These are phyloP conservation scores for Russula griseocarnosa DNA, from an alignment of 768 basidiomycete species.

Conservation along the genomic window DNA sequence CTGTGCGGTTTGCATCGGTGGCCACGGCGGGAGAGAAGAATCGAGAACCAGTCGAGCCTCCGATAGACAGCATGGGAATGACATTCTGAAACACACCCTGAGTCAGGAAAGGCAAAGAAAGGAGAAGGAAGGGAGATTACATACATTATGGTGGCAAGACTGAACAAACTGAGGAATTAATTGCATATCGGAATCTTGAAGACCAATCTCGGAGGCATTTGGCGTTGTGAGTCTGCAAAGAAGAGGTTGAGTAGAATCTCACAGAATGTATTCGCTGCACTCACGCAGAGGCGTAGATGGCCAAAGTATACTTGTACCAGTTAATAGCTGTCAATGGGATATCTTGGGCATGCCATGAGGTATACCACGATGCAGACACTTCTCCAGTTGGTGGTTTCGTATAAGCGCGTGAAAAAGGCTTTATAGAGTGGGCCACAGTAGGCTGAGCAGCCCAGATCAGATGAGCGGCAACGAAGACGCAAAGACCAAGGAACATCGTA, in stretches of 20 bases:
- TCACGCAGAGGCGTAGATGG: slow-evolving; percentile 63
- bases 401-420: no score
- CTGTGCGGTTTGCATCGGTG: slow-evolving; percentile 13
- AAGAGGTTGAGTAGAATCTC: background rate
- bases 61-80: slow-evolving; percentile 19
- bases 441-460: background rate
- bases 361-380: slow-evolving; percentile 52
- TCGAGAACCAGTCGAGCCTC: slow-evolving; percentile 23
- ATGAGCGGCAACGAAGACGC: slow-evolving; percentile 3
- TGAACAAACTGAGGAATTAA: slow-evolving; percentile 30
- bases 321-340: slow-evolving; percentile 45
- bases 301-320: slow-evolving; percentile 53
- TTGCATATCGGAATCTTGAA: slow-evolving; percentile 31
- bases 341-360: slow-evolving; percentile 46
- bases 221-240: slow-evolving; percentile 10
- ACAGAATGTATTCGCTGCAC: slow-evolving; percentile 29
- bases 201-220: slow-evolving; percentile 29
- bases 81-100: slow-evolving; percentile 12
- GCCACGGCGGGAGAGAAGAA: slow-evolving; percentile 24
- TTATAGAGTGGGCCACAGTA: no score
- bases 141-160: slow-evolving; percentile 28
- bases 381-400: background rate
- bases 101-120: background rate
- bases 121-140: background rate
- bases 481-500: slow-evolving; percentile 9